Percentiles rank a stretch among this genome's conserved stretches.
phyloP scores from a whole-genome alignment of 2,329 filamentous ascomycete genomes.

The Cytospora leucostoma region DNA sequence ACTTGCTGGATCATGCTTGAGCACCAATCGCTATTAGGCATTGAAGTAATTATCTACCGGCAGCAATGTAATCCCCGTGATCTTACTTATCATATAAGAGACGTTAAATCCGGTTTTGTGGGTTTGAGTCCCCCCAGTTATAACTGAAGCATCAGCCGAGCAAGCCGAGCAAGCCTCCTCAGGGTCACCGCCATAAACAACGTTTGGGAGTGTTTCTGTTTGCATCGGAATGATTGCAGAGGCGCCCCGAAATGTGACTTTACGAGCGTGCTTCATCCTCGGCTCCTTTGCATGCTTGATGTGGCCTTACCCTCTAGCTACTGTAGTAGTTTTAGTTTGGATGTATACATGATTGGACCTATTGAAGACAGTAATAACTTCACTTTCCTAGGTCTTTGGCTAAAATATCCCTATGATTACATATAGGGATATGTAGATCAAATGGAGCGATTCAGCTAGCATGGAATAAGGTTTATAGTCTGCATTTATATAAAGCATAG shows the following conservation, averaged over 20 bases:
- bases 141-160: not conserved
- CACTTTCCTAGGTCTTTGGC: too few relatives aligned
- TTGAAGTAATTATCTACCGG: not conserved
- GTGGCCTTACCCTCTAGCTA: too few relatives aligned
- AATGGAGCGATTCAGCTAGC: too few relatives aligned
- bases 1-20: not conserved
- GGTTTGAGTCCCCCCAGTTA: not conserved
- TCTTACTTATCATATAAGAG: not conserved
- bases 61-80: not conserved
- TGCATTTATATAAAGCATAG: too few relatives aligned
- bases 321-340: too few relatives aligned
- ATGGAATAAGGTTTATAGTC: too few relatives aligned
- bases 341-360: too few relatives aligned
- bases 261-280: not conserved
- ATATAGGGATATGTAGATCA: too few relatives aligned
- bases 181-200: not conserved
- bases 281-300: not conserved
- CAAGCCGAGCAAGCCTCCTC: not conserved
- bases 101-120: not conserved
- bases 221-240: not conserved
- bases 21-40: not conserved
- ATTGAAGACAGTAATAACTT: too few relatives aligned
- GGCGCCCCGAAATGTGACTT: not conserved
- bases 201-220: not conserved
- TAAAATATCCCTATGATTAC: too few relatives aligned